phyloP scores from a whole-genome alignment of 2,329 filamentous ascomycete species.

The Didymella pomorum region DNA sequence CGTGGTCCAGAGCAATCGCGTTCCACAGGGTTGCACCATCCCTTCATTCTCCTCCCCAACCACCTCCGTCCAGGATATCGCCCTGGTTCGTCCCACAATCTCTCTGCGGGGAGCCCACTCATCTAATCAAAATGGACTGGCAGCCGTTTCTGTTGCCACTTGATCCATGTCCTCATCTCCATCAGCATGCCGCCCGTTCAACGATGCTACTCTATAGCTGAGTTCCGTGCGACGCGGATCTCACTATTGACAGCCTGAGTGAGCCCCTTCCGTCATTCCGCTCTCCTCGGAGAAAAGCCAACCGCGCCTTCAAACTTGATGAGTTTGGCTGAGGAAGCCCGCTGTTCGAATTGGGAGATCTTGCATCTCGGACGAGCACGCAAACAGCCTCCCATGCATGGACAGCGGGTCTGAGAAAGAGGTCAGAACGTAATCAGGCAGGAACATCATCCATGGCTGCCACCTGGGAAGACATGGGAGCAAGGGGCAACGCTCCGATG shows the following conservation, averaged over 20 bases:
- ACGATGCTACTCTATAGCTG: constrained; percentile 25
- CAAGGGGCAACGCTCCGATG: constrained; percentile 42
- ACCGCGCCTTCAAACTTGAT: neutral
- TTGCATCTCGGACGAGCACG: constrained; percentile 10
- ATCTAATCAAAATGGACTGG: constrained; percentile 33
- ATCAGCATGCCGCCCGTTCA: constrained; percentile 27
- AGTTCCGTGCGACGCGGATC: constrained; percentile 21
- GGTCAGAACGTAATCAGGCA: constrained; percentile 27
- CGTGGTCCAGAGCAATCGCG: constrained; percentile 27
- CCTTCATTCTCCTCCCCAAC: constrained; percentile 35
- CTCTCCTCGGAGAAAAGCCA: neutral
- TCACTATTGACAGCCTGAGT: constrained; percentile 7
- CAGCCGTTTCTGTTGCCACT: constrained; percentile 35
- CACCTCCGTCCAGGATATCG: constrained; percentile 29
- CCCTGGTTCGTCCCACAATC: constrained; percentile 30
- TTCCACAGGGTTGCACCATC: constrained; percentile 29
- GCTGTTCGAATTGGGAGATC: constrained; percentile 7
- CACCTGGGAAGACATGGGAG: constrained; percentile 32
- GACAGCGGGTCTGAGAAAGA: constrained; percentile 21
- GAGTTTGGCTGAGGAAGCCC: neutral
- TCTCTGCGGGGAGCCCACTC: constrained; percentile 27
- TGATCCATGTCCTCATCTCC: constrained; percentile 19
- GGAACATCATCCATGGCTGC: constrained; percentile 32
- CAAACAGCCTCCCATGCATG: constrained; percentile 22
- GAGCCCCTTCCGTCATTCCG: constrained; percentile 10